Base-by-base conservation (phyloP, 1,139 yeast genomes). In the Torulaspora pretoriensis region DNA sequence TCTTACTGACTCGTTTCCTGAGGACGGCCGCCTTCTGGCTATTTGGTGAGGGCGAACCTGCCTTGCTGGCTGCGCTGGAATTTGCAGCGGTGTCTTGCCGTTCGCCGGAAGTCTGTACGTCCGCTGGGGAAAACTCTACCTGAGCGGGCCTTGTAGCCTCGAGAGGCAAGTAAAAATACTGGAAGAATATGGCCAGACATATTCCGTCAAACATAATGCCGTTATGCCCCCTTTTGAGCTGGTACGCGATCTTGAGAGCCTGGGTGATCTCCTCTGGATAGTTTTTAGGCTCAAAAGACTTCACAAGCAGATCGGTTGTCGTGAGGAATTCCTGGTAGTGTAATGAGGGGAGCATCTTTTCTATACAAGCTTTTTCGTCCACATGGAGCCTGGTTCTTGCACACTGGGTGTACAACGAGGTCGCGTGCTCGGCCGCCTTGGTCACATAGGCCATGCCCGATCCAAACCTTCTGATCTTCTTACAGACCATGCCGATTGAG, bases 401-500 rank as follows among this genome's bases (percentile, higher is more conserved):
- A 36, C 61, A 52, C 22, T 46, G 42, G 16, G 52, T 50, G 40
- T 55, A 63, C 2, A 55, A 42, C 30, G 44, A 45, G 8, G 53
- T 49, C 1, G 66, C 60, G 19, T 48, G 50, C 13, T 63, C 63
- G 7, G 53, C 51, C 1, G 64, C 64, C 24, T 54, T 58, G 27
- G 52, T 49, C 7, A 59, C 56, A 38, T 61, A 57, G 16, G 63
- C 61, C 85, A 89, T 86, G 3, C 84, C 83, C 0, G 92, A 75
- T 24, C 83, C 82, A 42, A 87, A 82, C 39, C 89, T 74, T 46
- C 96, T 75, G 25, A 89, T 68, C 55, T 86, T 83, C 35, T 82
- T 85, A 10, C 83, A 71, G 61, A 89, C 74, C 8, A 70, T 65
- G 5, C 81, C 72, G 51, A 92, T 68, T 0, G 79, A 72, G 14